Base-by-base conservation (phyloP, 108 stramenopile genomes). In the Seminavis robusta region DNA sequence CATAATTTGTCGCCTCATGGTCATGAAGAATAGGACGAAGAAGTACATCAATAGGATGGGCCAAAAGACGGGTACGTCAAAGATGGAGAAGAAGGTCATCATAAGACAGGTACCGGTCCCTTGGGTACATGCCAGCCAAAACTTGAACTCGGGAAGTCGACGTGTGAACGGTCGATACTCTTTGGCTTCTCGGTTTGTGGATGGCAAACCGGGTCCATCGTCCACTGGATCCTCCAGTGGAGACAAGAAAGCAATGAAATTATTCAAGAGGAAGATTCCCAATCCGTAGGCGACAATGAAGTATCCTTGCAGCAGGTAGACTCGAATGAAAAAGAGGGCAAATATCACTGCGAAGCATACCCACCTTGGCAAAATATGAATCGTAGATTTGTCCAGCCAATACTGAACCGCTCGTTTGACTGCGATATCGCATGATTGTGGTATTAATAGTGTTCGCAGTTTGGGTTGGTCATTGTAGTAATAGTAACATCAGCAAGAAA, bases 1-100 rank as follows among this genome's bases (percentile, higher is more conserved):
- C 67, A 80, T 63, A 61, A 99, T 96, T 79, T 98, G 98, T 67
- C 95, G 71, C 72, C 95, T 96, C 98, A 99, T 97, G n/a, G 98
- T 97, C 86, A 98, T 81, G 70, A 95, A 94, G 67, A 99, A 96
- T 20, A 99, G 79, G 24, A 95, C 76, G 56, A 96, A 80, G 65
- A 99, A 99, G 78, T 99, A 99, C 77, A 98, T 63, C 17, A 99
- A 60, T 42, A 99, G 58, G 49, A 99, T 98, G 37, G 98, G 98
- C 98, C 98, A 98, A 73, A 97, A 99, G n/a, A 99, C 98, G 9
- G 98, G 98, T 30, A 99, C 74, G 74, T 99, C 97, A 72, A 99
- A 99, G 10, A 99, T 50, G 26, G 70, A 57, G 70, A 98, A 97
- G 72, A 98, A 97, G 9, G 97, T 99, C 95, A 98, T 96, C 31